phyloP scores from a whole-genome alignment of 306 rosid genomes.

The Acacia melanoxylon region DNA sequence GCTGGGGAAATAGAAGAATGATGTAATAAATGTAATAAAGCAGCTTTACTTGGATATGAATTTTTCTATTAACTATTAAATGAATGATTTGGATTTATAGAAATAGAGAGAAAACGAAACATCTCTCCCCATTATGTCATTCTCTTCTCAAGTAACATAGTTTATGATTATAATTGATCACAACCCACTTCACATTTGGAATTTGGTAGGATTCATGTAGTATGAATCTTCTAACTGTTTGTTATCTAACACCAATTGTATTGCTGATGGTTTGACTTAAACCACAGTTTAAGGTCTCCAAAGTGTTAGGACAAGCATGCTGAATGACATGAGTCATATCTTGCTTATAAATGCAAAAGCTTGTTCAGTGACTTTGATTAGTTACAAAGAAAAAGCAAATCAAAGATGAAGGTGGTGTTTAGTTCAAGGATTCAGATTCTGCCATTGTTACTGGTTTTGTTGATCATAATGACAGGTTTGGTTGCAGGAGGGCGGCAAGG shows the following conservation, averaged over 20 bases:
- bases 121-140: neutral
- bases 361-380: neutral
- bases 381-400: neutral
- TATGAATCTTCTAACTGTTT: constrained; percentile 43
- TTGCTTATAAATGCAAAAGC: constrained; percentile 32
- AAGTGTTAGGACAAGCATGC: constrained; percentile 50
- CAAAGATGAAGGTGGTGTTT: constrained; percentile 31
- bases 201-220: constrained; percentile 38
- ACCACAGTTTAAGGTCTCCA: neutral
- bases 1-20: neutral
- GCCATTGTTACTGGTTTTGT: constrained; percentile 27
- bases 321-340: constrained; percentile 23
- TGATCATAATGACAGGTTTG: constrained; percentile 23
- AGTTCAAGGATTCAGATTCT: neutral
- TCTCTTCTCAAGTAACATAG: neutral
- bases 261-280: constrained; percentile 10
- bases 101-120: neutral
- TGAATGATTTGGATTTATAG: neutral
- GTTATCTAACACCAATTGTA: constrained; percentile 29
- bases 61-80: neutral
- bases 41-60: neutral
- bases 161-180: too few species aligned
- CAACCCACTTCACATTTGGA: neutral
- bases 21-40: neutral
- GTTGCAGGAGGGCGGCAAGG: constrained; percentile 36